Base-by-base conservation (phyloP, 2,329 filamentous ascomycete genomes). In the Peltaster fructicola region DNA sequence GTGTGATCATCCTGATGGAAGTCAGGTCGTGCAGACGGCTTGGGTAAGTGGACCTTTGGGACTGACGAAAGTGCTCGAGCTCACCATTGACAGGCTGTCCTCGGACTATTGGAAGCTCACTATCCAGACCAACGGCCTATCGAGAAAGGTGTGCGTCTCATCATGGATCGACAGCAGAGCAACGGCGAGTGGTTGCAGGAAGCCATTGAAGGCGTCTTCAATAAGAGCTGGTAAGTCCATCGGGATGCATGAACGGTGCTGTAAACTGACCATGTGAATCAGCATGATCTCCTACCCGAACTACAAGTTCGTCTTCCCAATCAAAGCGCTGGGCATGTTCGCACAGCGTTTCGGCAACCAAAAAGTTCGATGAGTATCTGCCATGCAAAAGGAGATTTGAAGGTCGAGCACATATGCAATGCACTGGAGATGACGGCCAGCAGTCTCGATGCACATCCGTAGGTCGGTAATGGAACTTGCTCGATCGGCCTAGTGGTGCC, bases 241-340 rank as follows among this genome's bases (percentile, higher is more conserved):
- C 4, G 7, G 10, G 13, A 7, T 16, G 3, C 20, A n/a, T 15
- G 15, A n/a, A 26, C 12, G 16, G 13, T 23, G 23, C 15, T 31
- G 18, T 26, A 26, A 23, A 27, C 21, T 21, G 12, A 8, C 8
- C 17, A 18, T 26, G n/a, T 5, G 26, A 15, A 18, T 28, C 41
- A 73, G 71, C 61, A 95, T 93, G 81, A 98, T 98, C 37, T 88
- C 81, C 1, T 98, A 98, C 46, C 85, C 85, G 20, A 98, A 98
- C 60, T 98, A 98, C 62, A 98, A 95, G 59, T 88, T 92, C 50
- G 78, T 76, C 30, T 98, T 93, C 53, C 73, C 85, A 1, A 77
- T 95, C 47, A 91, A 90, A 56, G 88, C 88, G 2, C 51, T 98
- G 35, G 88, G 88, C 4, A 75, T 93, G 68, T 98, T 81, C 59